Conservation (phyloP, 306 rosid genomes). For the Macrotyloma uniflorum region DNA sequence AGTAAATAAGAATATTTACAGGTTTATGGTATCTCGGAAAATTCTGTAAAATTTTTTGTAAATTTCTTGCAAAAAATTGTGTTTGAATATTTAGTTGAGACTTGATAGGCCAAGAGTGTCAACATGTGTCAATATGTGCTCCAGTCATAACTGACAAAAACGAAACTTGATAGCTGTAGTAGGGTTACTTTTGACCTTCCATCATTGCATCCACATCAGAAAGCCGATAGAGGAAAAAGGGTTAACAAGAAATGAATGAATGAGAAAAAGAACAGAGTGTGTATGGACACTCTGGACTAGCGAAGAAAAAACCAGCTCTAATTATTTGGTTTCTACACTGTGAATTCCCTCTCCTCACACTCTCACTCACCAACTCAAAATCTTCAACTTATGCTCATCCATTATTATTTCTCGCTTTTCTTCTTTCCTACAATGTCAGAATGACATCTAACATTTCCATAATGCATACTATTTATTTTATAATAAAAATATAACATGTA, state of each 20-base stretch:
- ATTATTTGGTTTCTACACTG: constrained; percentile 51
- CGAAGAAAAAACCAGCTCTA: constrained; percentile 57
- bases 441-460: constrained; percentile 54
- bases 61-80: too few species aligned
- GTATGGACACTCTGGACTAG: constrained; percentile 51
- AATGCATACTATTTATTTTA: too few species aligned
- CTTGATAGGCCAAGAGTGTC: too few species aligned
- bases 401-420: background rate
- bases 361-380: background rate
- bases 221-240: background rate
- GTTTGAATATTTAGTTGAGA: too few species aligned
- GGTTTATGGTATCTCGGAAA: too few species aligned
- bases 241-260: constrained; percentile 17
- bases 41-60: too few species aligned
- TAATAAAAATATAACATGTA: too few species aligned
- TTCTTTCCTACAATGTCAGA: constrained; percentile 50
- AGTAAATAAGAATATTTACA: too few species aligned
- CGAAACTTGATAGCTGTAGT: too few species aligned
- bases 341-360: constrained; percentile 44
- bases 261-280: background rate
- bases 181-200: constrained; percentile 49
- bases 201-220: constrained; percentile 8
- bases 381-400: constrained; percentile 33
- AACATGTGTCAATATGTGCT: too few species aligned
- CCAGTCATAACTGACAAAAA: too few species aligned